Conservation (phyloP, 257 asterid genomes). For the Solanum peruvianum region DNA sequence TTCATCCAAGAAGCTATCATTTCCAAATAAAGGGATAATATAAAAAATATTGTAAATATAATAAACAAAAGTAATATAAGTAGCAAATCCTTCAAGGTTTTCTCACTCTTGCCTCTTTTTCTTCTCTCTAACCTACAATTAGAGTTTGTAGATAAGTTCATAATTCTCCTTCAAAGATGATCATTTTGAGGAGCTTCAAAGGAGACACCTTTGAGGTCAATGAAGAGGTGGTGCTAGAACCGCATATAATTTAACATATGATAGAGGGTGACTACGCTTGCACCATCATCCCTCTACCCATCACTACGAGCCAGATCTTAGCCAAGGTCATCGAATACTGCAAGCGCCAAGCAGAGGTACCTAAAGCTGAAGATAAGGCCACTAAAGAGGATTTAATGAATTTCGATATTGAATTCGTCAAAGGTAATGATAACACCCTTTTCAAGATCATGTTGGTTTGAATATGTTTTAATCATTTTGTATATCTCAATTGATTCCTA, state of each 20-base stretch:
- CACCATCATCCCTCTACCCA: slow-evolving; percentile 21
- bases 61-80: no score
- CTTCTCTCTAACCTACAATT: no score
- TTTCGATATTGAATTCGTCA: slow-evolving; percentile 1
- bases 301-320: slow-evolving; percentile 23
- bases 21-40: no score
- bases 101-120: no score
- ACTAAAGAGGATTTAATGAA: slow-evolving; percentile 10
- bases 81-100: neutral
- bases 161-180: no score
- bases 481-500: no score
- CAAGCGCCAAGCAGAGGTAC: neutral
- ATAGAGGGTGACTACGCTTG: slow-evolving; percentile 35
- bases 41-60: no score
- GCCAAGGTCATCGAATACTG: slow-evolving; percentile 35
- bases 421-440: neutral
- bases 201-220: slow-evolving; percentile 24
- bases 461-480: neutral
- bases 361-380: neutral
- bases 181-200: neutral
- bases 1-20: no score
- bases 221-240: slow-evolving; percentile 21
- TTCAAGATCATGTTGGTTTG: slow-evolving; percentile 11
- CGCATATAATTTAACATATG: slow-evolving; percentile 31
- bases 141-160: no score